These are phyloP conservation scores for Pseudogymnoascus sp. DNA, from an alignment of 2,329 filamentous ascomycete genomes.

Conservation along the genomic window DNA sequence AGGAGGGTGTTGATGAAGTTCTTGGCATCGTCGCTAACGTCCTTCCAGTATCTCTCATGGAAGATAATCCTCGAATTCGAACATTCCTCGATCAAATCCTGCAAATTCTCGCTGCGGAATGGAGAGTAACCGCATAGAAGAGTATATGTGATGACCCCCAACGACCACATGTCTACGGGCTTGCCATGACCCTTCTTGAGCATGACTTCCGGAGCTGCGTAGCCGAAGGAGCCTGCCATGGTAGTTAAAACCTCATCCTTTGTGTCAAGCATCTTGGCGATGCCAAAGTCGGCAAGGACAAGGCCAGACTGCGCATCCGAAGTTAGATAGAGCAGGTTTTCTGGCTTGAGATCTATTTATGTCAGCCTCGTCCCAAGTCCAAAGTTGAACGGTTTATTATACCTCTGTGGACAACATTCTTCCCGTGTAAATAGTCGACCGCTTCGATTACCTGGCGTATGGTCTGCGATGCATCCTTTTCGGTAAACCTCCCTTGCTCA, in stretches of 20 bases:
- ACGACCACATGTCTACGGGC: constrained; percentile 98
- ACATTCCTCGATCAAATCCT: constrained; percentile 92
- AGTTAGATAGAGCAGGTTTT: constrained; percentile 92
- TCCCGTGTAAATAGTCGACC: constrained; percentile 87
- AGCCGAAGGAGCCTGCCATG: constrained; percentile 98
- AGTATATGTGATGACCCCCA: constrained; percentile 98
- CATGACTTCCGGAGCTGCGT: constrained; percentile 97
- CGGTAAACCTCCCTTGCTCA: constrained; percentile 95
- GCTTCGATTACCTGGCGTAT: constrained; percentile 90
- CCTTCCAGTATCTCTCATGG: constrained; percentile 97
- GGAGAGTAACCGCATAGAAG: constrained; percentile 96
- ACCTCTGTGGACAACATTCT: constrained; percentile 96
- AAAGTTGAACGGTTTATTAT: constrained; percentile 14
- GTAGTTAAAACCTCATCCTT: constrained; percentile 89
- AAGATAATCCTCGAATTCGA: constrained; percentile 77
- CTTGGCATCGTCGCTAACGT: constrained; percentile 91
- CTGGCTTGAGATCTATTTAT: constrained; percentile 79
- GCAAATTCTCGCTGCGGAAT: constrained; percentile 89
- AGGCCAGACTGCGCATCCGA: constrained; percentile 69
- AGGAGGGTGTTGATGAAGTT: constrained; percentile 82
- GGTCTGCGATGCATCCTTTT: constrained; percentile 86
- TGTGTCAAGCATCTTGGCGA: constrained; percentile 92
- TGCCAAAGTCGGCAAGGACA: constrained; percentile 94
- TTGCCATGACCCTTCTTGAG: constrained; percentile 95
- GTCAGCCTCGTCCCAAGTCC: not conserved